A percentile compares a stretch with the other conserved stretches of the same genome.
Evolutionary conservation across 2,329 filamentous ascomycete genomes (phyloP).

Genomic region (Exserohilum rostratum): DNA sequence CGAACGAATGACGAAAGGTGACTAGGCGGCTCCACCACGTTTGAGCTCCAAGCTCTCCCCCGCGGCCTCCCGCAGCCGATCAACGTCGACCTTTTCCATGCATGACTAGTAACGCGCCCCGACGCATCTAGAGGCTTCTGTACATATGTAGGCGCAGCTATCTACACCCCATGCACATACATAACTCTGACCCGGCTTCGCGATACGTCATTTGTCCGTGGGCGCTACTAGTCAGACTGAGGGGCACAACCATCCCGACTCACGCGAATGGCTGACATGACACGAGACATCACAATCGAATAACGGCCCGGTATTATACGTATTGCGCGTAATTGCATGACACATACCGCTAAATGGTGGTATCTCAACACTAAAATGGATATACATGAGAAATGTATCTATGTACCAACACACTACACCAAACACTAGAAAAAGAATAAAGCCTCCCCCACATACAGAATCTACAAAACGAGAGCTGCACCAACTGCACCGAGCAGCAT

Average conservation of each 20-base stretch:
- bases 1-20: constrained; percentile 22
- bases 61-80: constrained; percentile 11
- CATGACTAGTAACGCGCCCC: not conserved
- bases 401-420: not conserved
- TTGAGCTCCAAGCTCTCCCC: constrained; percentile 16
- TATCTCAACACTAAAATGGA: constrained; percentile 5
- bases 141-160: not conserved
- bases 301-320: not conserved
- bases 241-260: not conserved
- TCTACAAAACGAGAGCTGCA: constrained; percentile 32
- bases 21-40: constrained; percentile 10
- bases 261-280: not conserved
- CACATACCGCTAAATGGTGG: not conserved
- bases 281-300: not conserved
- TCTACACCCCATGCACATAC: not conserved
- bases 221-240: not conserved
- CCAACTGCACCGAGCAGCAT: constrained; percentile 24
- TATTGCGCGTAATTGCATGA: constrained; percentile 6
- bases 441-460: not conserved
- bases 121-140: not conserved
- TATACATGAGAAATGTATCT: constrained; percentile 8
- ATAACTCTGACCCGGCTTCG: not conserved
- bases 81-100: not conserved
- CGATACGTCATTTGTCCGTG: too few species aligned
- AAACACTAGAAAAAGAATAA: not conserved